Conservation (phyloP, 495 filamentous ascomycete species). For the Amphirosellinia nigrospora region DNA sequence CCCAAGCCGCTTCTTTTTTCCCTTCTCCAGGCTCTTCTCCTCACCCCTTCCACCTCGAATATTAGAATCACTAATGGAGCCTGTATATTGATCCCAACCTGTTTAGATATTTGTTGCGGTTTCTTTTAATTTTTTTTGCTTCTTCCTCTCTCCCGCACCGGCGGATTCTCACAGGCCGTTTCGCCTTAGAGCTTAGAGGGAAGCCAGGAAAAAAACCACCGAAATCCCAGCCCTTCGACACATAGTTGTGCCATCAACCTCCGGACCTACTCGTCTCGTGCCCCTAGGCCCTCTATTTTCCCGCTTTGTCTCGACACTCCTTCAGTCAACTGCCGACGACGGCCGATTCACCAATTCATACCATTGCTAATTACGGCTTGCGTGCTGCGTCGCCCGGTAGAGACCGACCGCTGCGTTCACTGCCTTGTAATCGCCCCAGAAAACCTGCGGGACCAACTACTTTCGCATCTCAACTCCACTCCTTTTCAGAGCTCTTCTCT, state of each 20-base stretch:
- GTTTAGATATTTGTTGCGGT: constrained; percentile 40
- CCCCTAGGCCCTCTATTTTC: constrained; percentile 9
- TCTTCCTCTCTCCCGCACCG: constrained; percentile 39
- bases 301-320: constrained; percentile 27
- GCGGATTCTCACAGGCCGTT: constrained; percentile 30
- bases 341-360: constrained; percentile 18
- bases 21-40: constrained; percentile 47
- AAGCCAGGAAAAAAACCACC: constrained; percentile 30
- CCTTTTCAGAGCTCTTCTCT: constrained; percentile 20
- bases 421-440: constrained; percentile 30
- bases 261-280: not conserved
- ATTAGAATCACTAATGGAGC: constrained; percentile 64
- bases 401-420: constrained; percentile 26
- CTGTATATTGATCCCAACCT: constrained; percentile 56
- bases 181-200: constrained; percentile 35
- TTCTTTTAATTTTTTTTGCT: constrained; percentile 44
- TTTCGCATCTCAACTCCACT: constrained; percentile 25
- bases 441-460: constrained; percentile 26
- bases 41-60: constrained; percentile 44
- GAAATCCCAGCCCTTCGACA: constrained; percentile 11
- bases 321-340: constrained; percentile 24
- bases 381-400: constrained; percentile 21
- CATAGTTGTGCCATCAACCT: constrained; percentile 1
- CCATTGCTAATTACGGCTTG: constrained; percentile 10
- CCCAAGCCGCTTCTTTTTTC: constrained; percentile 39